A percentile compares a stretch with the other conserved stretches of the same genome.
phyloP scores from a whole-genome alignment of 768 basidiomycete species.

The Lactarius sp. region DNA sequence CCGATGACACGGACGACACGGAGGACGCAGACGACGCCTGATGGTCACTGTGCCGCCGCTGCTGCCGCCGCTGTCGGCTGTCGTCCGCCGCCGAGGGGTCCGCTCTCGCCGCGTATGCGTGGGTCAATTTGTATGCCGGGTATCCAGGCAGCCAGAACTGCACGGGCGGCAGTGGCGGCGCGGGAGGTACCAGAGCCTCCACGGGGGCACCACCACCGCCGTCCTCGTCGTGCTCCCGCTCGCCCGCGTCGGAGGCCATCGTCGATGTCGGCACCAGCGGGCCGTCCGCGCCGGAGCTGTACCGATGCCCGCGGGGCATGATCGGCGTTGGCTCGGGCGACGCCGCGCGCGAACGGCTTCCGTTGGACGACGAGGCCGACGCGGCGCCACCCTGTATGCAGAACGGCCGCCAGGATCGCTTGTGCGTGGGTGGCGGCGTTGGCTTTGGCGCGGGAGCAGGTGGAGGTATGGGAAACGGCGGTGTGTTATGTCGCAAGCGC shows the following conservation, averaged over 20 bases:
- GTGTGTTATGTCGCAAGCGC: too few relatives aligned
- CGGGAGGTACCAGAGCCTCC: constrained; percentile 15
- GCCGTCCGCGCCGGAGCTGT: background rate
- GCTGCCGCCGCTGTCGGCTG: background rate
- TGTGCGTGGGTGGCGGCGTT: background rate
- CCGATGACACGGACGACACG: background rate
- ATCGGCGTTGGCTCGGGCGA: constrained; percentile 11
- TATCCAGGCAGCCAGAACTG: constrained; percentile 26
- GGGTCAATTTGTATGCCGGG: constrained; percentile 16
- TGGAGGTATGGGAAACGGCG: background rate
- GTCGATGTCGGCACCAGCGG: constrained; percentile 7
- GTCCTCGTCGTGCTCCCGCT: background rate
- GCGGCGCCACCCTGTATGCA: constrained; percentile 13
- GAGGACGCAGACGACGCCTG: constrained; percentile 2
- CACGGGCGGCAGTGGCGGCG: constrained; percentile 21
- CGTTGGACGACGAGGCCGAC: background rate
- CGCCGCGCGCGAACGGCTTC: background rate
- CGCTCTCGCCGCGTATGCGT: background rate
- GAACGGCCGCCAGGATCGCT: constrained; percentile 19
- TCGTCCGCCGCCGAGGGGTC: background rate
- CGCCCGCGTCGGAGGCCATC: constrained; percentile 2
- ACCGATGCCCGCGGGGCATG: background rate
- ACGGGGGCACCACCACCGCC: background rate
- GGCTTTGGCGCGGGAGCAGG: background rate
- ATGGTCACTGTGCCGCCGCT: background rate